Evolutionary conservation across 2,329 filamentous ascomycete genomes (phyloP), one percentile per base, ranked within the genome.

Genomic region (Boeremia exigua): DNA sequence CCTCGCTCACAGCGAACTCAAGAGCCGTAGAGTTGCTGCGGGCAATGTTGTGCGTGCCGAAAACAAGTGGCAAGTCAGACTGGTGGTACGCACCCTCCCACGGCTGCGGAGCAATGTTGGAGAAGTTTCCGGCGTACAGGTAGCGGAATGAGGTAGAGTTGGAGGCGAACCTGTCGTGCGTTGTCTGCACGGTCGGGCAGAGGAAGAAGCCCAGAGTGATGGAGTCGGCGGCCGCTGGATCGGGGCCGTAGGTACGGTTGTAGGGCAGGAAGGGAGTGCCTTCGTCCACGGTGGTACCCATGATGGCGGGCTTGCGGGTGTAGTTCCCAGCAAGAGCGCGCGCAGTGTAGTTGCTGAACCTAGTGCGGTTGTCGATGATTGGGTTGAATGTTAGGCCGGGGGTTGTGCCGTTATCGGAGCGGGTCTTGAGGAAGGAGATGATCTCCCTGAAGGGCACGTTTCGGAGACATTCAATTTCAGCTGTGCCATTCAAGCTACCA

Each of bases 31-130:
- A 66, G n/a, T 59, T 57, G 4, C 68, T 66, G 19, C 67, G 60
- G 0, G 58, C 65, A 40, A 68, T 70, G 6, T 59, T 61, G 50
- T 71, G 67, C 1, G 75, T 72, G 6, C 75, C 75, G 46, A 77
- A 76, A 8, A 76, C 59, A 29, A 77, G 56, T 6, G 68, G 67
- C 6, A 76, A 63, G 27, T 77, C 75, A 6, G 68, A 61, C 11
- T 62, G 66, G 50, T 77, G 74, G 43, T 73, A 77, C 7, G 75
- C 72, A 3, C 71, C 75, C 42, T 73, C 36, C 74, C 74, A 77
- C 34, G 61, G 65, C 11, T 58, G 61, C 2, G 72, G 74, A 1
- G 69, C 52, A 23, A 75, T 68, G 56, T 76, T 75, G 45, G 60
- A 67, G 45, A 74, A 75, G 47, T 75, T 74, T 1, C 75, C 75